Evolutionary conservation across 73 alveolate genomes (phyloP).

Genomic region (Tetrahymena thermophila): DNA sequence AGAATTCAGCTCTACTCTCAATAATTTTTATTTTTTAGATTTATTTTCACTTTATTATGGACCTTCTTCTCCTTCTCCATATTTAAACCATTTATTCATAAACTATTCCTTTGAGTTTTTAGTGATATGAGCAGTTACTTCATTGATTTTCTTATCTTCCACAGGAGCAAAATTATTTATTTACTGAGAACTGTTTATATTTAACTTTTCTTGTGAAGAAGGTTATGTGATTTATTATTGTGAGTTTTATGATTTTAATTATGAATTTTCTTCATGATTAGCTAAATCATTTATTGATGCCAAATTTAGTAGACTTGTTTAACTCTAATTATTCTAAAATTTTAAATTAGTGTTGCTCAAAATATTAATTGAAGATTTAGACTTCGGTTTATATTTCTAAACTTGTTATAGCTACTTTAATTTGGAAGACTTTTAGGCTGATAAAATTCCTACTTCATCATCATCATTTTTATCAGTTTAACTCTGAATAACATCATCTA

Average conservation of each 20-base stretch:
- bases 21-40: background rate
- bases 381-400: background rate
- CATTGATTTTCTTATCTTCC: background rate
- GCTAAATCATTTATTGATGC: background rate
- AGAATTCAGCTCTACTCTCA: background rate
- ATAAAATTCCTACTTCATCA: background rate
- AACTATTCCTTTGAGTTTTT: background rate
- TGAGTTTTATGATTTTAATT: background rate
- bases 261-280: background rate
- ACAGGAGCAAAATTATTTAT: background rate
- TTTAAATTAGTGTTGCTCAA: background rate
- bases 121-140: background rate
- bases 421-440: background rate
- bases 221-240: background rate
- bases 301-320: background rate
- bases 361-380: background rate
- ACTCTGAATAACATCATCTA: background rate
- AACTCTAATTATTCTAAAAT: background rate
- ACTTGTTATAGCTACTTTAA: background rate
- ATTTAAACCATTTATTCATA: background rate
- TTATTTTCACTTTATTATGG: background rate
- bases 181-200: background rate
- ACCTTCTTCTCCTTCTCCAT: background rate
- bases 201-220: background rate
- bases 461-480: background rate